phyloP scores from a whole-genome alignment of 208 protist species.

The Trypanosomatidae sp. region DNA sequence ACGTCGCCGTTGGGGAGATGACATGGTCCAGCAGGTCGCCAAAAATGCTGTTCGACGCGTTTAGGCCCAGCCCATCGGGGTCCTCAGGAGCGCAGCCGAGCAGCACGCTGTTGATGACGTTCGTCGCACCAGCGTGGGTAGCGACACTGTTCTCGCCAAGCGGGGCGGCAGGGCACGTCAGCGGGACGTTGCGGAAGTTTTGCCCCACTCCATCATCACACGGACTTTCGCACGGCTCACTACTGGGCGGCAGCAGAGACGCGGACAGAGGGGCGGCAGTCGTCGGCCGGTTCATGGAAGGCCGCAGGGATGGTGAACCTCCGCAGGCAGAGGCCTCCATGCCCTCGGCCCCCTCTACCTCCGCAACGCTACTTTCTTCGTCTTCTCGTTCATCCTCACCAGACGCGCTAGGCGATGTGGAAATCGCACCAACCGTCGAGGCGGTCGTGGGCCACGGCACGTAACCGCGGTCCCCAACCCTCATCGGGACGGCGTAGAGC shows the following conservation, averaged over 20 bases:
- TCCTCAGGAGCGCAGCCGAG: constrained; percentile 37
- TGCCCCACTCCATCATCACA: neutral
- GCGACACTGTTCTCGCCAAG: constrained; percentile 19
- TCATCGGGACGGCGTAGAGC: constrained; percentile 76
- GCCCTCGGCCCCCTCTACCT: neutral
- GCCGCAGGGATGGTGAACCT: neutral
- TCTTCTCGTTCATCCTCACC: constrained; percentile 16
- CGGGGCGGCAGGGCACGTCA: constrained; percentile 6
- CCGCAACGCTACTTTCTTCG: neutral
- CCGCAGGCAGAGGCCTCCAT: neutral
- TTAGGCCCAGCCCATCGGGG: constrained; percentile 11
- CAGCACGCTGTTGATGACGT: constrained; percentile 49
- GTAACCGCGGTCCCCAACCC: constrained; percentile 66
- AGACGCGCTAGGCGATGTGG: constrained; percentile 5
- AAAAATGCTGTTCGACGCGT: constrained; percentile 12
- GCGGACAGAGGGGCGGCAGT: neutral
- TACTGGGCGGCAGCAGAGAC: neutral
- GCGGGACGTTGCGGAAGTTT: too few relatives aligned
- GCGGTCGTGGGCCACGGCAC: constrained; percentile 36
- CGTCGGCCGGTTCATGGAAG: neutral
- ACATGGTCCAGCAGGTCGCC: constrained; percentile 12
- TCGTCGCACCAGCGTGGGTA: constrained; percentile 41
- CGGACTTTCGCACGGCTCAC: too few relatives aligned
- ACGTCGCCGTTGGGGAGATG: constrained; percentile 3
- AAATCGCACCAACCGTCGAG: neutral